A percentile compares a stretch with the other conserved stretches of the same genome.
These are phyloP conservation scores for Aspergillus bridgeri DNA, from an alignment of 495 filamentous ascomycete species.

Conservation along the genomic window DNA sequence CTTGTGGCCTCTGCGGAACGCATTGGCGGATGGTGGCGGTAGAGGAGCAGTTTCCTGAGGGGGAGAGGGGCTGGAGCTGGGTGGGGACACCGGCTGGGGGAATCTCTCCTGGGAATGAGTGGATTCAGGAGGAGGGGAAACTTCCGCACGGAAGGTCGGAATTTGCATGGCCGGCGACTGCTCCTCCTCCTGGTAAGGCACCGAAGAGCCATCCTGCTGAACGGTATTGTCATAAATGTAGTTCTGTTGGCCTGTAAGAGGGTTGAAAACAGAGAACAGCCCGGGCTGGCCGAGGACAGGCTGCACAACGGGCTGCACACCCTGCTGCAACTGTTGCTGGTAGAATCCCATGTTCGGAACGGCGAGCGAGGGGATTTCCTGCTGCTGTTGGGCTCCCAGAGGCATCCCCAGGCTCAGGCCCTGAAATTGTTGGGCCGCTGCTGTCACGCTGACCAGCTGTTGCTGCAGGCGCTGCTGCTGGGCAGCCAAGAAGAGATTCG, in stretches of 20 bases:
- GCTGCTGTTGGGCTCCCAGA: conserved; percentile 39
- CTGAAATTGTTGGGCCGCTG: conserved; percentile 71
- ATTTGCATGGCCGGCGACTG: conserved; percentile 47
- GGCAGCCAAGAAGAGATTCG: conserved; percentile 79
- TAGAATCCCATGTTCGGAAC: conserved; percentile 54
- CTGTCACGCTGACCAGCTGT: conserved; percentile 54
- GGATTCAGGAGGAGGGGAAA: conserved; percentile 70
- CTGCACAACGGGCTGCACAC: conserved; percentile 66
- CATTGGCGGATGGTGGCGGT: conserved; percentile 75
- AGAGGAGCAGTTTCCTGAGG: conserved; percentile 65
- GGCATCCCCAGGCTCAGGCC: conserved; percentile 55
- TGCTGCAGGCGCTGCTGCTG: conserved; percentile 82
- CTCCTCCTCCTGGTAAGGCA: conserved; percentile 34
- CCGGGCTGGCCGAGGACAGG: conserved; percentile 68
- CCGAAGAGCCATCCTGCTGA: conserved; percentile 30
- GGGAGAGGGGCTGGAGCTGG: conserved; percentile 60
- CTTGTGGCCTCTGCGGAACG: conserved; percentile 89
- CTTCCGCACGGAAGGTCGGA: conserved; percentile 68
- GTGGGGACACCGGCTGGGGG: conserved; percentile 55
- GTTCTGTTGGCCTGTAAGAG: conserved; percentile 73
- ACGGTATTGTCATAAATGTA: conserved; percentile 60
- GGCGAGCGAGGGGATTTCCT: conserved; percentile 24
- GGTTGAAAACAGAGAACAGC: conserved; percentile 79
- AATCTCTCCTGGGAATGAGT: conserved; percentile 46
- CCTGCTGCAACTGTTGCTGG: conserved; percentile 68